Percentiles rank a stretch among this genome's conserved stretches.
These are phyloP conservation scores for Clitopilus passeckerianus DNA, from an alignment of 768 basidiomycete genomes.

Conservation along the genomic window DNA sequence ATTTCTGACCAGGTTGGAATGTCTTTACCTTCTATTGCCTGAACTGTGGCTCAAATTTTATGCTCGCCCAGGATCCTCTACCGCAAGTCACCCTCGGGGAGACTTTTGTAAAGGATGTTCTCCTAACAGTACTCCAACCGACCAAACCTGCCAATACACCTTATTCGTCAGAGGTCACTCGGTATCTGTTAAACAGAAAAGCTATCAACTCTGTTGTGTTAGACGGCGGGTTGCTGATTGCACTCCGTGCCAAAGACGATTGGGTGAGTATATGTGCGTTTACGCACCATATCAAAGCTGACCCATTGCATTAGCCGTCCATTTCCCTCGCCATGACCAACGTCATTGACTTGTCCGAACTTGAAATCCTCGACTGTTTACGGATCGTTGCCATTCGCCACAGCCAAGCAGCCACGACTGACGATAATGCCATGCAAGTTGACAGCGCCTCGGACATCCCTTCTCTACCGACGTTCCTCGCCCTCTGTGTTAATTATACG, in stretches of 20 bases:
- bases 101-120: constrained; percentile 54
- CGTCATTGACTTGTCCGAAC: constrained; percentile 63
- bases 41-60: background rate
- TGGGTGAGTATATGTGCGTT: constrained; percentile 46
- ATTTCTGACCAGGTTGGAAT: constrained; percentile 7
- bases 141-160: constrained; percentile 27
- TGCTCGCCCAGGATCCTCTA: background rate
- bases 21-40: background rate
- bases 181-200: constrained; percentile 50
- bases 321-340: constrained; percentile 46
- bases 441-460: constrained; percentile 20
- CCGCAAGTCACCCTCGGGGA: constrained; percentile 22
- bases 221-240: constrained; percentile 49
- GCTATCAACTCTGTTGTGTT: constrained; percentile 61
- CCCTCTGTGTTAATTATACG: constrained; percentile 28
- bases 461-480: constrained; percentile 30
- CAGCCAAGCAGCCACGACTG: constrained; percentile 15
- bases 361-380: constrained; percentile 54
- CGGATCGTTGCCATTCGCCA: constrained; percentile 35
- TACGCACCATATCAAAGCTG: background rate
- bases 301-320: constrained; percentile 26
- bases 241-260: constrained; percentile 50
- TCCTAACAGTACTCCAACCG: constrained; percentile 45
- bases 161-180: constrained; percentile 55
- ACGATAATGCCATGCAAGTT: constrained; percentile 38